A percentile compares a stretch with the other conserved stretches of the same genome.
phyloP scores from a whole-genome alignment of 371 early-diverging fungal species.

The Thermomucor indicae-seudaticae region DNA sequence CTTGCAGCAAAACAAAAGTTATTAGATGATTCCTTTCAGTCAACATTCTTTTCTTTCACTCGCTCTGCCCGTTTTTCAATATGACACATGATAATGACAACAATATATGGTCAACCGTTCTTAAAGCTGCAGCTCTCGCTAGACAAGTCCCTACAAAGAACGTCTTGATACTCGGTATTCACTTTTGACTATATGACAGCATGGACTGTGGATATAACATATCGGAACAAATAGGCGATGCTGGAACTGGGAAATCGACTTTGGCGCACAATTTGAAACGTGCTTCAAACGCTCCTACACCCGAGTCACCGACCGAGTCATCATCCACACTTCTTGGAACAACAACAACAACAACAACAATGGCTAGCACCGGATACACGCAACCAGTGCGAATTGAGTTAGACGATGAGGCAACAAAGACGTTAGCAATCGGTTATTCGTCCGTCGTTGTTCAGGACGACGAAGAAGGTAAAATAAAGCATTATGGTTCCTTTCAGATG shows the following conservation, averaged over 20 bases:
- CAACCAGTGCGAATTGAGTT: conserved; percentile 4
- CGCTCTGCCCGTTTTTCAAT: not conserved
- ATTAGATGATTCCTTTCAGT: not conserved
- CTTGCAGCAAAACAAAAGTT: not conserved
- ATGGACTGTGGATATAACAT: no score
- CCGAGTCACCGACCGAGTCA: conserved; percentile 19
- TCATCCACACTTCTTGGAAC: conserved; percentile 15
- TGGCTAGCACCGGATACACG: conserved; percentile 10
- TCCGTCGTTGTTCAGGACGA: conserved; percentile 77
- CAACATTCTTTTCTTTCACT: not conserved
- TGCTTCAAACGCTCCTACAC: conserved; percentile 37
- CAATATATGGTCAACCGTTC: no score
- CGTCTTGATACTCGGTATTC: no score
- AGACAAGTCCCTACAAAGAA: no score
- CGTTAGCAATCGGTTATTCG: conserved; percentile 71
- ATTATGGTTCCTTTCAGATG: no score
- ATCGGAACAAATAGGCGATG: conserved; percentile 63
- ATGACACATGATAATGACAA: not conserved
- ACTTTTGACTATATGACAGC: no score
- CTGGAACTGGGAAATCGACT: conserved; percentile 66
- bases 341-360: conserved; percentile 17
- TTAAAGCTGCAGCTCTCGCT: no score
- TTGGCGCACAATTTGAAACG: conserved; percentile 59
- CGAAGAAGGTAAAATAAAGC: conserved; percentile 43
- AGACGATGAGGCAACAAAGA: conserved; percentile 19